Base-by-base conservation (phyloP, 768 basidiomycete genomes). In the Auricularia heimuer region DNA sequence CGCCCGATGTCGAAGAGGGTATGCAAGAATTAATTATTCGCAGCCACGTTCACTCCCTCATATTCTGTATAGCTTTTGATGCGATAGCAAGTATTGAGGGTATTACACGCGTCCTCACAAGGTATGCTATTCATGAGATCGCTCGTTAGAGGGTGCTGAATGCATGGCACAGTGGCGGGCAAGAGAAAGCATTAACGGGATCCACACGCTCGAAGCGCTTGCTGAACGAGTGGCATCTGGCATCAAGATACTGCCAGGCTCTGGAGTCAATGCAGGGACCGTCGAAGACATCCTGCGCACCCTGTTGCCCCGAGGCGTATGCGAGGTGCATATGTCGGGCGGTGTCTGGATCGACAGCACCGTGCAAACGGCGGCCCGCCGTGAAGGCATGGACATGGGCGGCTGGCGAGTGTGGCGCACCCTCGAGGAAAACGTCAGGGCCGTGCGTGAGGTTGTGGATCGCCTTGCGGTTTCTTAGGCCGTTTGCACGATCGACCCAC, bases 341-440 rank as follows among this genome's bases (percentile, higher is more conserved):
- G 90, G 88, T 2, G 70, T 72, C 37, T 92, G 88, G 88, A 62
- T 80, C 0, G 78, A 82, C 4, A 77, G 87, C 56, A 18, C 18
- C 54, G 72, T 68, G 60, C 87, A 86, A 81, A 37, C 12, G 12
- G 14, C 66, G 11, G 81, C 80, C 72, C 78, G 81, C 67, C 80
- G 75, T 11, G 77, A 79, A 10, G 83, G 82, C 0, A 85, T 92
- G 83, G 85, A 84, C 0, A 90, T 92, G 87, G 87, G 87, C 1
- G 88, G 86, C 66, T 91, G 90, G 90, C 75, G 76, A 0, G 71
- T 89, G 1, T 93, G 89, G 90, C 76, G 77, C 51, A 88, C 90
- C 3, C 78, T 79, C 36, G 79, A 80, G 68, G 76, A 79, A 14
- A 77, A 75, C 44, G 77, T 92, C 18, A 73, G 79, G 56, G 62